Evolutionary conservation across 169 alveolate genomes (phyloP), one percentile per base, ranked within the genome.

Genomic region (Cryptosporidium tyzzeri): DNA sequence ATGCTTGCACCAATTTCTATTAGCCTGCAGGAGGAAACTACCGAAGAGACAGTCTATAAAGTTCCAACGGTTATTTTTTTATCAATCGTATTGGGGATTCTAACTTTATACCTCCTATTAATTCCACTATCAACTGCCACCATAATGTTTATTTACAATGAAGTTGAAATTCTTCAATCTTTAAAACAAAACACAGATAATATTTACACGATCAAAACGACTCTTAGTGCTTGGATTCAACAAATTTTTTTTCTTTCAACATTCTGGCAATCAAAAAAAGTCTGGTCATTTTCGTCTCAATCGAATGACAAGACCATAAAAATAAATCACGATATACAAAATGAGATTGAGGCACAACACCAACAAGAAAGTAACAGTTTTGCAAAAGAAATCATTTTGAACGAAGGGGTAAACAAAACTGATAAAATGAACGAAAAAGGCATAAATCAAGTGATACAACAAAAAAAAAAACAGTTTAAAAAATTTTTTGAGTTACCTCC

Each of bases 191-290:
- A 80, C 45, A 62, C 89, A 26, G 89, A 80, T 39, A 80, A 80
- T 62, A 80, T 80, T 23, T 80, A 62, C 35, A 59, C 89, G 2
- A 80, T 80, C n/a, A 80, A 80, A 29, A 41, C 74, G 12, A 62
- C 74, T 62, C 18, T 80, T 8, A 80, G 59, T 80, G 61, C 80
- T 14, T 80, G 89, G 89, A 65, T 80, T 62, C 89, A 80, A 39
- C 89, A 80, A 14, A 23, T 80, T 12, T 80, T 80, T 80, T 80
- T 80, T 62, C 89, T 80, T 26, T 80, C 89, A 35, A 80, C 89
- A 41, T 80, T 80, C 35, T 80, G 89, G 89, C 80, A 61, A 26
- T 58, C 89, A 6, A 80, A 62, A 7, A 65, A 80, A 62, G 6
- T 53, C 39, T 31, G 48, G 21, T 65, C 41, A 21, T 80, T 65